A percentile compares a stretch with the other conserved stretches of the same genome.
These are phyloP conservation scores for Zygosaccharomyces sapae DNA, from an alignment of 1,139 yeast genomes.

Conservation along the genomic window DNA sequence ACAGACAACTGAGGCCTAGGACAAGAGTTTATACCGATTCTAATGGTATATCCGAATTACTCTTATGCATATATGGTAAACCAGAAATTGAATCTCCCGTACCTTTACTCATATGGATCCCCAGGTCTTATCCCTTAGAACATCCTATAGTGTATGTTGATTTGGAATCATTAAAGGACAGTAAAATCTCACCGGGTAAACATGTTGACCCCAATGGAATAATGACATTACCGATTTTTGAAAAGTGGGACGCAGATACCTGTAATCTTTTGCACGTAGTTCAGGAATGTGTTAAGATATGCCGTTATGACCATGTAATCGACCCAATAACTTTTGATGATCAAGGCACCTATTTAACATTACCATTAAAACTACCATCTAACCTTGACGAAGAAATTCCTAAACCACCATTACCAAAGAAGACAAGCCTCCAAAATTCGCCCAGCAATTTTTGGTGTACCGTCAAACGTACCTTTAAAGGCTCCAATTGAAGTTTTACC, in stretches of 20 bases:
- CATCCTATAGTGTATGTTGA: conserved; percentile 62
- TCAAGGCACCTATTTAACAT: conserved; percentile 1
- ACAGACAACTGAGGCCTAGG: conserved; percentile 55
- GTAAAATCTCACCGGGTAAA: conserved; percentile 56
- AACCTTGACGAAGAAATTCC: not conserved
- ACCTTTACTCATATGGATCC: conserved; percentile 73
- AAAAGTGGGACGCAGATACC: conserved; percentile 49
- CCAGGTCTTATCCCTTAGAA: conserved; percentile 57
- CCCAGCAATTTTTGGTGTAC: not conserved
- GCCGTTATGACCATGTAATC: conserved; percentile 4
- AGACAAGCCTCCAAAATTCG: conserved; percentile 7
- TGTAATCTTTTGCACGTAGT: conserved; percentile 43
- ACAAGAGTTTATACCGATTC: conserved; percentile 66
- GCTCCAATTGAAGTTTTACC: conserved; percentile 6
- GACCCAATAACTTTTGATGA: not conserved
- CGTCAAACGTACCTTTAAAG: conserved; percentile 6
- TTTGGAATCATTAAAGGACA: conserved; percentile 44
- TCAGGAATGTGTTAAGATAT: conserved; percentile 30
- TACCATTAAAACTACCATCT: conserved; percentile 8
- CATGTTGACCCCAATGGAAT: conserved; percentile 70
- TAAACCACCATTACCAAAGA: conserved; percentile 11
- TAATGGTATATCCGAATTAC: conserved; percentile 54
- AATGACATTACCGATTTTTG: conserved; percentile 64
- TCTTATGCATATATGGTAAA: conserved; percentile 63
- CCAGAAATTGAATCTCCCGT: conserved; percentile 49